A percentile compares a stretch with the other conserved stretches of the same genome.
These are phyloP conservation scores for Carex parvula DNA, from an alignment of 176 grass and related monocot genomes.

Conservation along the genomic window DNA sequence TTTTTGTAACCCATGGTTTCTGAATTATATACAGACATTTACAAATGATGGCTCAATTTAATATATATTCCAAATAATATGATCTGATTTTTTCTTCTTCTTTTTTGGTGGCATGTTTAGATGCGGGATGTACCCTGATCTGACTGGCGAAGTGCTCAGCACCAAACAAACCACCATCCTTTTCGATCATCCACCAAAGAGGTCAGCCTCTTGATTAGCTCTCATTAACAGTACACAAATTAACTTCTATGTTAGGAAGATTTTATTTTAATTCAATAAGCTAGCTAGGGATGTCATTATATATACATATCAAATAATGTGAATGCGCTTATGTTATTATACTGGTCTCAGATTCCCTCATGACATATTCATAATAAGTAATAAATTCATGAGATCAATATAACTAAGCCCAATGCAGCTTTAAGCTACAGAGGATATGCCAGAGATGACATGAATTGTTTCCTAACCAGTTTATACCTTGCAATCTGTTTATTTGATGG, in stretches of 20 bases:
- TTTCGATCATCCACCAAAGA: conserved; percentile 41
- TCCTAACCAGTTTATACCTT: not conserved
- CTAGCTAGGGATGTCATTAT: not conserved
- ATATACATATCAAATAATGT: not conserved
- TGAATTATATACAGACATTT: not conserved
- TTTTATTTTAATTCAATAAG: not conserved
- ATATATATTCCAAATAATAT: not conserved
- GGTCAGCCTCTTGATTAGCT: conserved; percentile 3
- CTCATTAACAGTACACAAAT: not conserved
- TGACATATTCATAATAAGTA: not conserved
- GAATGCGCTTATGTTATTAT: not conserved
- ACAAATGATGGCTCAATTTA: not conserved
- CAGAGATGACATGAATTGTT: not conserved
- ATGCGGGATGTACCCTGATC: conserved; percentile 66
- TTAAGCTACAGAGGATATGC: not conserved
- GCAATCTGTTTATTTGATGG: not conserved
- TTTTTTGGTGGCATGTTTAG: conserved; percentile 24
- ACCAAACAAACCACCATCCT: conserved; percentile 39
- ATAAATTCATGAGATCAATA: not conserved
- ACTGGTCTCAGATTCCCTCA: not conserved
- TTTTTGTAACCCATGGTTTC: not conserved
- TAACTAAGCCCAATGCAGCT: not conserved
- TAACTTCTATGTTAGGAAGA: not conserved
- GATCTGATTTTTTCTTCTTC: not conserved
- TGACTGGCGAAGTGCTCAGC: conserved; percentile 34